phyloP scores from a whole-genome alignment of 768 basidiomycete species.

The Symmetrospora coprosmae region DNA sequence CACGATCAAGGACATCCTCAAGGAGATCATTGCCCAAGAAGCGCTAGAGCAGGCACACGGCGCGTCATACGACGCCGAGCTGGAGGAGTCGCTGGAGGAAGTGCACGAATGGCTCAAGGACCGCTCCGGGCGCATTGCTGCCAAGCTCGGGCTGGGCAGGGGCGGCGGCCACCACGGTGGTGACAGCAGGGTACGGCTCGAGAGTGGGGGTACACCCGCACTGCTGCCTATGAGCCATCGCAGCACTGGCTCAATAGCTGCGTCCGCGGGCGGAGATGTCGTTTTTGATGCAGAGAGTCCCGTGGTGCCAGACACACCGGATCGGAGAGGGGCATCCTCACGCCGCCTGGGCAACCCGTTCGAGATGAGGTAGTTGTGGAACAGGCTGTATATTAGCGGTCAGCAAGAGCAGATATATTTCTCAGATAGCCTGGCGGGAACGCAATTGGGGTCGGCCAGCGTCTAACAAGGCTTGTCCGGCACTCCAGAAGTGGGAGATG shows the following conservation, averaged over 20 bases:
- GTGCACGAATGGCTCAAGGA: slow-evolving; percentile 28
- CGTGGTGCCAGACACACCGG: neutral
- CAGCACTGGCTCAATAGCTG: neutral
- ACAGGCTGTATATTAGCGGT: too few species aligned
- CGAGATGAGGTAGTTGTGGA: too few species aligned
- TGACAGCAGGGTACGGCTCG: neutral
- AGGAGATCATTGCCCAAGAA: slow-evolving; percentile 50
- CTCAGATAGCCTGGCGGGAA: neutral
- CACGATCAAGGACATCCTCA: slow-evolving; percentile 89
- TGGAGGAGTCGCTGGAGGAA: slow-evolving; percentile 32
- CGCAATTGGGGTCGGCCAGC: neutral
- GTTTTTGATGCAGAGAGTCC: neutral
- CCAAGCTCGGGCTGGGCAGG: neutral
- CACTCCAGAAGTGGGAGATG: too few species aligned
- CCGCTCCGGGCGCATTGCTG: neutral
- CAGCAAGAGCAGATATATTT: too few species aligned
- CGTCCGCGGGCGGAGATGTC: neutral
- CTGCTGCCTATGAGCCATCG: neutral
- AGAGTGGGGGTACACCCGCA: neutral
- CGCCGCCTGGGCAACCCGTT: slow-evolving; percentile 15
- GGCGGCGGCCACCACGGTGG: too few species aligned
- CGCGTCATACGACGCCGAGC: slow-evolving; percentile 24
- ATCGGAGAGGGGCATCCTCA: too few species aligned
- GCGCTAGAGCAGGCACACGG: slow-evolving; percentile 23
- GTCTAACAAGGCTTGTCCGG: too few species aligned